A percentile compares a stretch with the other conserved stretches of the same genome.
phyloP scores from a whole-genome alignment of 225 moss, liverwort and hornwort species.

The Asterella californica region DNA sequence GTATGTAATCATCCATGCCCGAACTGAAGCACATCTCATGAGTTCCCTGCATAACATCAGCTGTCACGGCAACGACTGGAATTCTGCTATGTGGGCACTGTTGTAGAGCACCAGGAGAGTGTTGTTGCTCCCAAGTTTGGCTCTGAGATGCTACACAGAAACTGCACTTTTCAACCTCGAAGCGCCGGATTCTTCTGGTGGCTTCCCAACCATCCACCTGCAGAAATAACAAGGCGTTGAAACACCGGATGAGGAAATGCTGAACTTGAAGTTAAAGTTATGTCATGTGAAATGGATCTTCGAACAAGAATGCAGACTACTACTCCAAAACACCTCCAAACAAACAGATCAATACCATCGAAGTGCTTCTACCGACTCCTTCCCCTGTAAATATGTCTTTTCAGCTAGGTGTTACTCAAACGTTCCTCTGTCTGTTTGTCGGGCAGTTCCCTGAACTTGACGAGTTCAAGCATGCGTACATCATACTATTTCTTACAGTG shows the following conservation, averaged over 20 bases:
- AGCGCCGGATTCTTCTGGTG: slow-evolving; percentile 63
- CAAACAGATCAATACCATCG: too few relatives aligned
- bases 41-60: slow-evolving; percentile 94
- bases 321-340: neutral
- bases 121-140: slow-evolving; percentile 3
- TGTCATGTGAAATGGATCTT: neutral
- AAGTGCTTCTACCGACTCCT: too few relatives aligned
- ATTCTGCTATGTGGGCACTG: slow-evolving; percentile 59
- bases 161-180: slow-evolving; percentile 68
- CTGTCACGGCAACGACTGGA: slow-evolving; percentile 93
- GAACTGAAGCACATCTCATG: slow-evolving; percentile 73
- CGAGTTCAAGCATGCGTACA: neutral
- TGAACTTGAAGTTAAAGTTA: neutral
- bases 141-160: slow-evolving; percentile 41
- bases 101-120: slow-evolving; percentile 32
- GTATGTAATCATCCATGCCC: slow-evolving; percentile 95
- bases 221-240: neutral
- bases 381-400: too few relatives aligned
- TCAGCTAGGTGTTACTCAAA: too few relatives aligned
- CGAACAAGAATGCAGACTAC: neutral
- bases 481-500: neutral
- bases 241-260: neutral
- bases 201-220: slow-evolving; percentile 96
- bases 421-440: too few relatives aligned
- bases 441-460: neutral